Evolutionary conservation across 495 filamentous ascomycete species (phyloP), one percentile per base, ranked within the genome.

Genomic region (Aspergillus campestris): DNA sequence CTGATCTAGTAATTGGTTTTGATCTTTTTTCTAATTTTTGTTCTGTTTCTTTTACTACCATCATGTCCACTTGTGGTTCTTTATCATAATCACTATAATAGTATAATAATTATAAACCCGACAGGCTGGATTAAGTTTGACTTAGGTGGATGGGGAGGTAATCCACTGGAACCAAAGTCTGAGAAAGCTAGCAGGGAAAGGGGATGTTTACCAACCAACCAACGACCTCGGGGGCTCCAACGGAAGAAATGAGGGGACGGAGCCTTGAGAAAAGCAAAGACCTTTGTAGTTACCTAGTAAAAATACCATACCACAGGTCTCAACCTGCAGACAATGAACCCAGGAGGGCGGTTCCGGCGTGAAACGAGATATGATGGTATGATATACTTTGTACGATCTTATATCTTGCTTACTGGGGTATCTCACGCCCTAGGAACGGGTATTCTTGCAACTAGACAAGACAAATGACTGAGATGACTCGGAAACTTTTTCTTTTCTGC

Each of bases 101-200:
- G 1, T 24, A 24, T 24, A 24, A 24, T 24, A 2, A 24, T 24
- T 24, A 24, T 24, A 57, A 61, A 60, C 64, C 67, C 67, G 64
- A 64, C 62, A 65, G 62, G 52, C 56, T 64, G 67, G 67, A 59
- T 69, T 67, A 67, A 67, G 67, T 67, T 71, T 58, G 55, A 55
- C 56, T 65, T 64, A 65, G 63, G 58, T 61, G 58, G 52, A 53
- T 55, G 59, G 60, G 55, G 58, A 54, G 57, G 55, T 47, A 52
- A 58, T 61, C 56, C 54, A 59, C 18, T 24, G 18, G 18, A 24
- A 24, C 18, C 18, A 24, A 24, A 24, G 1, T 24, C 18, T 24
- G 18, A 24, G 18, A 24, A 24, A 24, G 18, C 18, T 24, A 24
- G 18, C 18, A 24, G 18, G 18, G 18, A 24, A 24, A 24, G 18